Evolutionary conservation across 2,329 filamentous ascomycete species (phyloP).

Genomic region (Claviceps sp.): DNA sequence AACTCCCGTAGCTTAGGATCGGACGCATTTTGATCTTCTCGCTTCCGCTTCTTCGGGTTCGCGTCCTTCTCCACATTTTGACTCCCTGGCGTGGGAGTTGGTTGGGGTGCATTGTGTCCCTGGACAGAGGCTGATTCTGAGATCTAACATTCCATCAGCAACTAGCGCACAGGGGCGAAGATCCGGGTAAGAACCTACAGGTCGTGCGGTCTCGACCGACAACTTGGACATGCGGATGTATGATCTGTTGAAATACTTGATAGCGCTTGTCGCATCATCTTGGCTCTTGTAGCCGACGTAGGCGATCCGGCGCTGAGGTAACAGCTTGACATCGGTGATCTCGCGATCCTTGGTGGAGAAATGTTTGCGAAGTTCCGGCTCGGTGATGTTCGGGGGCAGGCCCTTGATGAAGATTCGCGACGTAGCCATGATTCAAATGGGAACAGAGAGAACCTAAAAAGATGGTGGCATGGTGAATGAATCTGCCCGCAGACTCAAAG

Average conservation of each 20-base stretch:
- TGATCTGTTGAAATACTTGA: constrained; percentile 89
- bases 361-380: constrained; percentile 77
- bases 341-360: constrained; percentile 60
- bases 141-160: constrained; percentile 29
- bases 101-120: constrained; percentile 13
- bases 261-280: constrained; percentile 66
- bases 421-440: constrained; percentile 30
- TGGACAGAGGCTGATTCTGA: constrained; percentile 28
- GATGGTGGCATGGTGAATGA: not conserved
- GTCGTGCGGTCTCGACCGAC: constrained; percentile 71
- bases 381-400: constrained; percentile 71
- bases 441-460: not conserved
- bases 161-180: constrained; percentile 6
- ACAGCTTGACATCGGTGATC: constrained; percentile 85
- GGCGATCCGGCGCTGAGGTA: constrained; percentile 79
- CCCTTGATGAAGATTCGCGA: constrained; percentile 71
- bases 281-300: constrained; percentile 86
- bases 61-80: constrained; percentile 18
- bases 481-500: constrained; percentile 7
- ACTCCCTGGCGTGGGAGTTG: constrained; percentile 11
- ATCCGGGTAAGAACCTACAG: constrained; percentile 36
- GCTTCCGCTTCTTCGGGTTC: constrained; percentile 55
- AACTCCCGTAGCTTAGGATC: constrained; percentile 81
- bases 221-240: constrained; percentile 96
- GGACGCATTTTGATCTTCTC: constrained; percentile 41